These are phyloP conservation scores for Trichosporon asahii DNA, from an alignment of 1,284 basidiomycete species.

Conservation along the genomic window DNA sequence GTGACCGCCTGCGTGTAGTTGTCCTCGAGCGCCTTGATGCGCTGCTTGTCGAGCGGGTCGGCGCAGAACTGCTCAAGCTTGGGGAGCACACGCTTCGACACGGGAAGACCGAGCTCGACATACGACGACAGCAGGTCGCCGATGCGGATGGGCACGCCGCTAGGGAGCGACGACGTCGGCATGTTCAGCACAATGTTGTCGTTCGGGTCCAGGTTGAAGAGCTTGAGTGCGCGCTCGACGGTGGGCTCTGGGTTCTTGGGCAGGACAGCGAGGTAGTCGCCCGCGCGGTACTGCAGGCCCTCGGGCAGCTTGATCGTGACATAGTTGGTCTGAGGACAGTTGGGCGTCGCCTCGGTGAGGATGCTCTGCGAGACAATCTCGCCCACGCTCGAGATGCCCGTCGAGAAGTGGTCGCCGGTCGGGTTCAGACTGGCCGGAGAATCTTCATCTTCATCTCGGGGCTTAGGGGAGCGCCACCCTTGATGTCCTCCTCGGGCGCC, in stretches of 20 bases:
- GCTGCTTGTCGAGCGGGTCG: conserved; percentile 10
- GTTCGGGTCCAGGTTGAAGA: conserved; percentile 18
- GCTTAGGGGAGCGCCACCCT: not conserved
- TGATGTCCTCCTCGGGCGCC: conserved; percentile 24
- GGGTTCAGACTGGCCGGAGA: conserved; percentile 9
- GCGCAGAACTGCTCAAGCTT: conserved; percentile 18
- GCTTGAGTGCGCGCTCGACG: conserved; percentile 15
- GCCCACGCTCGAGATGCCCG: conserved; percentile 19
- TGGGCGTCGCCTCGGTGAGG: conserved; percentile 18
- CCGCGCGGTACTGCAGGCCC: conserved; percentile 53
- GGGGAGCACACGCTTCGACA: conserved; percentile 29
- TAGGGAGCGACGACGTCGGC: conserved; percentile 44
- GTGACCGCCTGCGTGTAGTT: conserved; percentile 29
- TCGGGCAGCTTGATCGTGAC: conserved; percentile 56
- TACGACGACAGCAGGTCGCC: conserved; percentile 54
- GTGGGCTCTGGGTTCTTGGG: conserved; percentile 24
- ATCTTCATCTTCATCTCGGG: conserved; percentile 10
- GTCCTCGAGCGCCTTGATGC: conserved; percentile 17
- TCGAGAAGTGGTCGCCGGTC: conserved; percentile 17
- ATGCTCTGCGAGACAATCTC: conserved; percentile 19
- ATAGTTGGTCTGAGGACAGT: conserved; percentile 31
- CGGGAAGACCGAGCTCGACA: conserved; percentile 53
- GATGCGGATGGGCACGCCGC: conserved; percentile 50
- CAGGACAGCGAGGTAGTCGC: conserved; percentile 57
- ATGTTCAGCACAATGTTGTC: conserved; percentile 27